Percentiles rank a stretch among this genome's conserved stretches.
Evolutionary conservation across 2,329 filamentous ascomycete genomes (phyloP).

Genomic region (Fusarium devonianum): DNA sequence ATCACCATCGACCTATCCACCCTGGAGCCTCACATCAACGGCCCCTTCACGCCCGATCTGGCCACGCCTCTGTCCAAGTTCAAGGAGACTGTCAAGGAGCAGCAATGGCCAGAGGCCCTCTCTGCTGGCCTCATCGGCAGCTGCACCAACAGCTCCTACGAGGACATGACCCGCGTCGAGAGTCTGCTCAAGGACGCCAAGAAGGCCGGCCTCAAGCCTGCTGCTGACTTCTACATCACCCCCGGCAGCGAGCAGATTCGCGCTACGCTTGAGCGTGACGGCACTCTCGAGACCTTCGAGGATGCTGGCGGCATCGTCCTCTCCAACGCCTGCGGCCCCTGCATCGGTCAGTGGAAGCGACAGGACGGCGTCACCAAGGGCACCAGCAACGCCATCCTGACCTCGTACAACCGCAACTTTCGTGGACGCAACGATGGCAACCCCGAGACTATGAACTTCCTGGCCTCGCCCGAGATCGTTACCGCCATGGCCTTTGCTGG

Average conservation of each 20-base stretch:
- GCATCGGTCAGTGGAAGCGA: constrained; percentile 94
- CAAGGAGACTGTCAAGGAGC: constrained; percentile 89
- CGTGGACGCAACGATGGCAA: constrained; percentile 97
- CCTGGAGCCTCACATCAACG: constrained; percentile 98
- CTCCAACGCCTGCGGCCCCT: constrained; percentile 92
- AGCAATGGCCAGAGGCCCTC: constrained; percentile 95
- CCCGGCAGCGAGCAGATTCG: constrained; percentile 97
- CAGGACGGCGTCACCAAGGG: constrained; percentile 86
- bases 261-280: constrained; percentile 88
- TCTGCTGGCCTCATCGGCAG: constrained; percentile 98
- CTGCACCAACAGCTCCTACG: constrained; percentile 89
- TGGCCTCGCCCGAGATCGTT: constrained; percentile 94
- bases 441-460: constrained; percentile 96
- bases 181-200: constrained; percentile 79
- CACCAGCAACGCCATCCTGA: constrained; percentile 90
- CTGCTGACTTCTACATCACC: constrained; percentile 91
- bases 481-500: constrained; percentile 96
- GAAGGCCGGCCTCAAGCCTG: constrained; percentile 91
- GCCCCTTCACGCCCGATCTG: constrained; percentile 97
- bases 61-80: constrained; percentile 98
- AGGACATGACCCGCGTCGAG: constrained; percentile 97
- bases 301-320: constrained; percentile 95
- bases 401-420: constrained; percentile 99
- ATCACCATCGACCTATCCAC: constrained; percentile 95
- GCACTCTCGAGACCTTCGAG: constrained; percentile 92